A percentile compares a stretch with the other conserved stretches of the same genome.
phyloP scores from a whole-genome alignment of 2,329 filamentous ascomycete species.

The Colletotrichum australisinense region DNA sequence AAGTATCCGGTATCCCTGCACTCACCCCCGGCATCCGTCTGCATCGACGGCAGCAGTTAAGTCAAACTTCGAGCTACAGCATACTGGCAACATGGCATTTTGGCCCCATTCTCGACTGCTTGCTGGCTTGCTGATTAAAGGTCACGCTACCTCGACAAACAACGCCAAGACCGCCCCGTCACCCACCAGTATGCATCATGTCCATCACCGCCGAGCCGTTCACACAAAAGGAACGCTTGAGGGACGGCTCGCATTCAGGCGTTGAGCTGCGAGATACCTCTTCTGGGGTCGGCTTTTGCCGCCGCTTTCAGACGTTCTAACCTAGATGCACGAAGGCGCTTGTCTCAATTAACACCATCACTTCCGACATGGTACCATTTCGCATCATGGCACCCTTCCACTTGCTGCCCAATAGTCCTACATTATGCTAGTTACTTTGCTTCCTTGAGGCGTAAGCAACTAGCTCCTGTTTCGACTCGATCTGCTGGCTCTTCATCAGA shows the following conservation, averaged over 20 bases:
- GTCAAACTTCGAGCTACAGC: background rate
- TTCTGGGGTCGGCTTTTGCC: background rate
- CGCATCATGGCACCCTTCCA: background rate
- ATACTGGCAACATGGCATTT: constrained; percentile 1
- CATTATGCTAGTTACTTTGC: background rate
- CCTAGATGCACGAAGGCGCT: background rate
- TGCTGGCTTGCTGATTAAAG: constrained; percentile 16
- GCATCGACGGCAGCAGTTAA: background rate
- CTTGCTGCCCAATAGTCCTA: background rate
- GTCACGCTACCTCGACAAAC: constrained; percentile 10
- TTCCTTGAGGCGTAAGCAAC: background rate
- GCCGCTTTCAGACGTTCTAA: background rate
- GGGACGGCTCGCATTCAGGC: constrained; percentile 1
- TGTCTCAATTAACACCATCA: constrained; percentile 2
- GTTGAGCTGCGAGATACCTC: constrained; percentile 11
- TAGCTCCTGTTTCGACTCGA: background rate
- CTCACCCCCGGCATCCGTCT: constrained; percentile 5
- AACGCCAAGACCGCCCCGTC: constrained; percentile 5
- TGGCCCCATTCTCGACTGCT: background rate
- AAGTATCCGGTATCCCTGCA: constrained; percentile 8
- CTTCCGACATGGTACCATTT: background rate
- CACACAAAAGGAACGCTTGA: background rate
- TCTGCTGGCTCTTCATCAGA: background rate
- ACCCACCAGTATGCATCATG: constrained; percentile 14
- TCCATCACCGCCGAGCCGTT: constrained; percentile 13